Evolutionary conservation across 1,284 basidiomycete species (phyloP).

Genomic region (Binderoboletus segoi): DNA sequence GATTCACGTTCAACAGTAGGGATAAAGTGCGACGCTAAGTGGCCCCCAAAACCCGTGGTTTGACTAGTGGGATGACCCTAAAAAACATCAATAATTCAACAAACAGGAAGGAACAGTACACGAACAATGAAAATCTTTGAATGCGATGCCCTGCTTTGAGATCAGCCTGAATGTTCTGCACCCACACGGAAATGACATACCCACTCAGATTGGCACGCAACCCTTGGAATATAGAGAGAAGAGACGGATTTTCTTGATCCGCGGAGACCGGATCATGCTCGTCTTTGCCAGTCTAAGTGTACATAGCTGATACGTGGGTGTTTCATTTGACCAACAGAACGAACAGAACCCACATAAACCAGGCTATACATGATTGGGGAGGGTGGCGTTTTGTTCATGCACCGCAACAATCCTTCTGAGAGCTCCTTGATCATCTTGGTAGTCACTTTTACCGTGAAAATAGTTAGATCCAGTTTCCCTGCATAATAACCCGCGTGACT

Average conservation of each 20-base stretch:
- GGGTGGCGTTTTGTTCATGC: conserved; percentile 92
- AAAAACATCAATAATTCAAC: not conserved
- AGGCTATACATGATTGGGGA: conserved; percentile 74
- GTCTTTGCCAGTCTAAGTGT: conserved; percentile 73
- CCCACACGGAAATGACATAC: conserved; percentile 39
- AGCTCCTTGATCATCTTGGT: conserved; percentile 73
- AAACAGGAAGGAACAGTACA: conserved; percentile 3
- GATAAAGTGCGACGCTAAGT: conserved; percentile 89
- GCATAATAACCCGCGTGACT: conserved; percentile 39
- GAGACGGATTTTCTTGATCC: conserved; percentile 57
- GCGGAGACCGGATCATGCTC: conserved; percentile 76
- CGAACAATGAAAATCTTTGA: conserved; percentile 76
- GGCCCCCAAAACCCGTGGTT: conserved; percentile 90
- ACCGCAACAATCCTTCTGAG: conserved; percentile 76
- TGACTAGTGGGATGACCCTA: conserved; percentile 53
- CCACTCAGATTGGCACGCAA: conserved; percentile 81
- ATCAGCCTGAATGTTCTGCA: conserved; percentile 1
- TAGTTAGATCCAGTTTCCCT: conserved; percentile 73
- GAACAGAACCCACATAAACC: conserved; percentile 67
- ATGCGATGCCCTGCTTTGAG: conserved; percentile 23
- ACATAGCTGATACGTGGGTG: not conserved
- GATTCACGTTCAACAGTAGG: conserved; percentile 96
- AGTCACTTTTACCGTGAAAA: conserved; percentile 79
- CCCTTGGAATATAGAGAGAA: conserved; percentile 78
- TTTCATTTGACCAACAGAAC: not conserved